Conservation (phyloP, 2,329 filamentous ascomycete species). For the Pseudogymnoascus sp. region DNA sequence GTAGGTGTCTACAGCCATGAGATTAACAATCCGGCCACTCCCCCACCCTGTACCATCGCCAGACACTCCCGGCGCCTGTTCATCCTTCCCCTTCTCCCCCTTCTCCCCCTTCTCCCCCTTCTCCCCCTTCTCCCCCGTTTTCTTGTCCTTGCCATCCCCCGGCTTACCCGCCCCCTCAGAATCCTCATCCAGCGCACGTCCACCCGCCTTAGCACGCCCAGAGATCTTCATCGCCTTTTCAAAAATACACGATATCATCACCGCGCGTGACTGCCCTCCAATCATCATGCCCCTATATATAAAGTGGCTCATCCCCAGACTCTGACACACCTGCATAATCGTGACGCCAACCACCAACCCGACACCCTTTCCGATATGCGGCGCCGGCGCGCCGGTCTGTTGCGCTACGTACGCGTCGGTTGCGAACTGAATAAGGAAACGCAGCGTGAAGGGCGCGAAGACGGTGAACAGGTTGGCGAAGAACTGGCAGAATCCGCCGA, state of each 20-base stretch:
- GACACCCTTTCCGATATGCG: conserved; percentile 65
- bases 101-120: conserved; percentile 26
- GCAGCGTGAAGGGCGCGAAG: conserved; percentile 73
- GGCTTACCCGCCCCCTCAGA: conserved; percentile 33
- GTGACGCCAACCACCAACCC: conserved; percentile 80
- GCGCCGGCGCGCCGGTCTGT: conserved; percentile 41
- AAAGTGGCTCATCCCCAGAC: conserved; percentile 78
- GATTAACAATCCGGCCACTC: conserved; percentile 82
- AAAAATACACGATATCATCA: conserved; percentile 79
- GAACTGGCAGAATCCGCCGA: conserved; percentile 73
- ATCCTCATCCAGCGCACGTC: conserved; percentile 38
- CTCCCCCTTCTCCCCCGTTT: conserved; percentile 30
- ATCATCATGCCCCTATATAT: conserved; percentile 89
- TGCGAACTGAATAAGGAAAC: conserved; percentile 81
- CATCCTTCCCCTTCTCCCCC: conserved; percentile 29
- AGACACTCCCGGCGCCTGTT: conserved; percentile 40
- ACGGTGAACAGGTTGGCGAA: conserved; percentile 67
- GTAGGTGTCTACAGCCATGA: conserved; percentile 95
- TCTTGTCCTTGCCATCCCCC: conserved; percentile 33
- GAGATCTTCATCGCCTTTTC: conserved; percentile 89
- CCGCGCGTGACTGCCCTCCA: conserved; percentile 72
- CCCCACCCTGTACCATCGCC: conserved; percentile 78
- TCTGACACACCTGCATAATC: conserved; percentile 75
- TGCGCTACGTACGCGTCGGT: conserved; percentile 66
- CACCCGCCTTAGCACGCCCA: conserved; percentile 78